phyloP scores from a whole-genome alignment of 495 filamentous ascomycete genomes.

The Neurospora terricola region DNA sequence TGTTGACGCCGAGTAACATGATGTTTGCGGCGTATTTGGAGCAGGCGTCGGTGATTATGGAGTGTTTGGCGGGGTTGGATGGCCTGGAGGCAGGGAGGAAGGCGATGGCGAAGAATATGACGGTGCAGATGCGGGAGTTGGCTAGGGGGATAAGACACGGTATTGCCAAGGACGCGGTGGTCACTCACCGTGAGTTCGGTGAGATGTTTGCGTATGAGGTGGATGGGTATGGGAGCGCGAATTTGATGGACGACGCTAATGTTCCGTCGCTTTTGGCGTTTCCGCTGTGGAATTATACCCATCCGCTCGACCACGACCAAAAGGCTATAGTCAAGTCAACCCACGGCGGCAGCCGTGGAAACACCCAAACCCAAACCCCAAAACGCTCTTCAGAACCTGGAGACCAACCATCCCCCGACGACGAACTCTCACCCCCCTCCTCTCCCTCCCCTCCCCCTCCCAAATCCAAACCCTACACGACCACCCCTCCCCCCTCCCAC shows the following conservation, averaged over 20 bases:
- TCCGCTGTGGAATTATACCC: conserved; percentile 24
- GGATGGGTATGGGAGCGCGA: conserved; percentile 48
- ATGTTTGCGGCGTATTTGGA: conserved; percentile 53
- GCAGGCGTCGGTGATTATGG: conserved; percentile 44
- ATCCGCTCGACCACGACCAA: background rate
- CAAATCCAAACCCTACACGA: background rate
- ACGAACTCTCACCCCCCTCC: background rate
- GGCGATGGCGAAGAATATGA: conserved; percentile 30
- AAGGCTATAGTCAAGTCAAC: conserved; percentile 5
- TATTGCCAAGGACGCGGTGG: conserved; percentile 33
- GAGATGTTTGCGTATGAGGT: conserved; percentile 53
- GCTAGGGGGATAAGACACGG: conserved; percentile 40
- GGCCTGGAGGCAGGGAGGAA: conserved; percentile 9
- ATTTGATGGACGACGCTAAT: conserved; percentile 58
- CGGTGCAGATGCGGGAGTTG: conserved; percentile 40
- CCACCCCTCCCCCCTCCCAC: background rate
- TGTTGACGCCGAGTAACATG: conserved; percentile 54
- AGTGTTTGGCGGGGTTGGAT: conserved; percentile 22
- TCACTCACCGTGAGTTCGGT: conserved; percentile 25
- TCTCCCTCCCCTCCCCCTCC: background rate
- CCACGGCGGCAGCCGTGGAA: background rate
- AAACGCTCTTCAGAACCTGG: background rate
- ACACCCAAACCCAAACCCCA: background rate
- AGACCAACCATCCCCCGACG: background rate
- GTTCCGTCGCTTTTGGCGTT: conserved; percentile 46